Conservation (phyloP, 192 early-diverging fungal species). For the Geranomyces michiganensis region DNA sequence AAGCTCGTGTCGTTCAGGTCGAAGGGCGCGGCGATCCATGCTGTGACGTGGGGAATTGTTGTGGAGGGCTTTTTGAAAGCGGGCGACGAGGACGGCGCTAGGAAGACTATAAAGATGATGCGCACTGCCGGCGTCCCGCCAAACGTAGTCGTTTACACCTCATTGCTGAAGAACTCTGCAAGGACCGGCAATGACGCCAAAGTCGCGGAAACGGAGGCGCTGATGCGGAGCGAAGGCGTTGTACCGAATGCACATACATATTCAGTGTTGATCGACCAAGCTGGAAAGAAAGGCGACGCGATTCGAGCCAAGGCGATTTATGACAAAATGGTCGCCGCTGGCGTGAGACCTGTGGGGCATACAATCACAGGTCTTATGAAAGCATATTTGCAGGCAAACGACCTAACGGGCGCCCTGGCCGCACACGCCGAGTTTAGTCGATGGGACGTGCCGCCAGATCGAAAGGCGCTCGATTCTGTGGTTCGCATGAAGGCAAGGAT, state of each 20-base stretch:
- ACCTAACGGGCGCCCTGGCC: constrained; percentile 1
- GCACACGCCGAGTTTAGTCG: background rate
- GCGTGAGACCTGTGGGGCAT: constrained; percentile 5
- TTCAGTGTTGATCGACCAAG: constrained; percentile 9
- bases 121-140: background rate
- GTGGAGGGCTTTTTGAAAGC: background rate
- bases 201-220: background rate
- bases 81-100: background rate
- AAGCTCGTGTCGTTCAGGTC: background rate
- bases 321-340: background rate
- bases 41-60: background rate
- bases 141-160: constrained; percentile 6
- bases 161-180: background rate
- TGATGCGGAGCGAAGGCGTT: background rate
- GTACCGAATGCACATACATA: background rate
- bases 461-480: constrained; percentile 1
- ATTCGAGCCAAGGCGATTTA: constrained; percentile 1
- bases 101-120: background rate
- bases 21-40: background rate
- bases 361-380: constrained; percentile 18
- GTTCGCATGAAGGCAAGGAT: background rate
- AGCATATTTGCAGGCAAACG: background rate
- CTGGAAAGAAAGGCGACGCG: constrained; percentile 10
- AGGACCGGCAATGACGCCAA: background rate
- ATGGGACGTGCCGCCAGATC: background rate